phyloP scores from a whole-genome alignment of 106 monocot species.

The Alisma plantagoaquatica region DNA sequence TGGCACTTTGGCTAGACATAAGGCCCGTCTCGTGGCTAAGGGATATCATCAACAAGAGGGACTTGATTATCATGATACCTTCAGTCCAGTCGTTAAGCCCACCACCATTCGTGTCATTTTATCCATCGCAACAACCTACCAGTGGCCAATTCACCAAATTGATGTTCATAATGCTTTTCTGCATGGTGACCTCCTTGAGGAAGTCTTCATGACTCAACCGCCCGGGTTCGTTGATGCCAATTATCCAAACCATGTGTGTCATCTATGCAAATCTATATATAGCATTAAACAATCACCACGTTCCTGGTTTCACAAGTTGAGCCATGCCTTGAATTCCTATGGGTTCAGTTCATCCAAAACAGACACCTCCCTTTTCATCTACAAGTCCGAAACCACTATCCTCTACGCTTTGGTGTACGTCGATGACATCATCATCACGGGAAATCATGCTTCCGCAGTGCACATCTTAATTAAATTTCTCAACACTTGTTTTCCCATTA shows the following conservation, averaged over 20 bases:
- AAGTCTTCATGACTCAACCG: not conserved
- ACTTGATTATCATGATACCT: not conserved
- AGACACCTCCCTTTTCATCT: not conserved
- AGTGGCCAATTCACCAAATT: not conserved
- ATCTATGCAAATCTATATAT: not conserved
- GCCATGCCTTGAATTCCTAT: not conserved
- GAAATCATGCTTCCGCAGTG: not conserved
- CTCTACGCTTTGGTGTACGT: not conserved
- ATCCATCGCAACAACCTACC: not conserved
- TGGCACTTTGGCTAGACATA: not conserved
- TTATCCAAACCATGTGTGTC: not conserved
- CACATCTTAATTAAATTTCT: not conserved
- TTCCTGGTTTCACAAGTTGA: not conserved
- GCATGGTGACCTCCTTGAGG: not conserved
- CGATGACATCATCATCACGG: not conserved
- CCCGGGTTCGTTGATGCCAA: not conserved
- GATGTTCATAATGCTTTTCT: slow-evolving; percentile 1
- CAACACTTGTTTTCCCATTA: not conserved
- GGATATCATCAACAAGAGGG: not conserved
- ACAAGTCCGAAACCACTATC: not conserved
- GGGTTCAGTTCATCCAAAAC: not conserved
- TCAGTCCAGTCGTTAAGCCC: not conserved
- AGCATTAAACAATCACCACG: not conserved
- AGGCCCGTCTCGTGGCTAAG: not conserved
- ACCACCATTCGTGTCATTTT: not conserved